Base-by-base conservation (phyloP, 768 basidiomycete genomes). In the Terana coerulea region DNA sequence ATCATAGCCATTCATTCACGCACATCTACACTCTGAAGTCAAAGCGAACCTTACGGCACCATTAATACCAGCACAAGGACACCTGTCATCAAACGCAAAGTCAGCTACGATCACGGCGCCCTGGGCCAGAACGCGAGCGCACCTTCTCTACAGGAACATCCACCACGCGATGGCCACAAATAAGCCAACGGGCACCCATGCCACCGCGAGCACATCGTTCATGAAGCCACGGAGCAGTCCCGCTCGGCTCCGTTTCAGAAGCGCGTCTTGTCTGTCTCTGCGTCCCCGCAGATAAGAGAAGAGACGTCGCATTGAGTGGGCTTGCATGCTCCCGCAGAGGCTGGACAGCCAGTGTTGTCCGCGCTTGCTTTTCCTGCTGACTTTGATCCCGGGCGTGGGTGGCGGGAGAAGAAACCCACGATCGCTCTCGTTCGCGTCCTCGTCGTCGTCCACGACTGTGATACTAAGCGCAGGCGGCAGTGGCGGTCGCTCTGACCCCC, bases 161-260 rank as follows among this genome's bases (percentile, higher is more conserved):
- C 69, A 71, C 62, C 65, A 71, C n/a, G 66, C 66, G 22, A 62
- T 59, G 26, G 49, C 60, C 21, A 64, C 58, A 53, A 73, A 69
- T 33, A 66, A 40, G 24, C 60, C 33, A 2, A 73, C 41, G 10
- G 73, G 68, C 51, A 60, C 62, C 72, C 72, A 75, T 29, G 69
- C 72, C 12, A 71, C 67, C 8, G 48, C 59, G n/a, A 61, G 47
- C 14, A 68, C 59, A 31, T 75, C 72, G 30, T 49, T 49, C 15
- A 59, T 7, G 21, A 63, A 64, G 14, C 69, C 73, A 9, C 57
- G 55, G 35, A 72, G 12, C 11, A 67, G 24, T 2, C 68, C 64
- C 29, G 17, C 31, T 30, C 63, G 41, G 62, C 57, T 49, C 29
- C 50, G 26, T 29, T 26, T 31, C 17, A 14, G 25, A 1, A 42